Base-by-base conservation (phyloP, 495 filamentous ascomycete species). In the Trichodelitschia bisporula region DNA sequence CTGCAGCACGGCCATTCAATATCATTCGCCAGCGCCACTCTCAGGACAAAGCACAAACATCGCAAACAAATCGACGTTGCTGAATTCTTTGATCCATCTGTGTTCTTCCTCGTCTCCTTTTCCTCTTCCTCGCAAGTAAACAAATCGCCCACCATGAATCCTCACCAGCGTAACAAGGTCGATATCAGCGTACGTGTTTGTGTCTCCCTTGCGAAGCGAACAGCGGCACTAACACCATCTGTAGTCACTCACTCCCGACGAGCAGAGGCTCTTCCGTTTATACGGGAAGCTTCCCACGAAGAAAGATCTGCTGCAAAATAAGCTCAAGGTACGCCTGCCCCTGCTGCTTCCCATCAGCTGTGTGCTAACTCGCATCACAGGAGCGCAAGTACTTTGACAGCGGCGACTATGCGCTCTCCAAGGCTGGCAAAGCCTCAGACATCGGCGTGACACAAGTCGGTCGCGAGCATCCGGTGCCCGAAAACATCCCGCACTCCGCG, bases 331-430 rank as follows among this genome's bases (percentile, higher is more conserved):
- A 46, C 27, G 44, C 18, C 30, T 14, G 13, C 29, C 28, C 3
- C 38, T 33, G 18, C 19, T 20, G 33, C 5, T 19, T 26, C 12
- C 27, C 4, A 34, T 3, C n/a, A 38, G 24, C 29, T n/a, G 18
- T 9, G 35, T 39, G 37, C 39, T 13, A 34, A 34, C 14, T 18
- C 10, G 32, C 30, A n/a, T 19, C 18, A 20, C 40, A 91, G 66
- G 83, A 91, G 50, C 83, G 89, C 54, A 97, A 95, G 59, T 97
- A 93, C 58, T 97, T 97, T 53, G 86, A 97, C 61, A 80, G 72
- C 31, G 84, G 84, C 43, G 84, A 95, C 56, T 95, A 95, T 40
- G 89, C 86, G 45, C 74, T 95, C 56, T 84, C 75, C 53, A 95
- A 97, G 61, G 89, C 86, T 27, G 86, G 89, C 50, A 97, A 95